Base-by-base conservation (phyloP, 2,329 filamentous ascomycete genomes). In the Fusarium annulatum region DNA sequence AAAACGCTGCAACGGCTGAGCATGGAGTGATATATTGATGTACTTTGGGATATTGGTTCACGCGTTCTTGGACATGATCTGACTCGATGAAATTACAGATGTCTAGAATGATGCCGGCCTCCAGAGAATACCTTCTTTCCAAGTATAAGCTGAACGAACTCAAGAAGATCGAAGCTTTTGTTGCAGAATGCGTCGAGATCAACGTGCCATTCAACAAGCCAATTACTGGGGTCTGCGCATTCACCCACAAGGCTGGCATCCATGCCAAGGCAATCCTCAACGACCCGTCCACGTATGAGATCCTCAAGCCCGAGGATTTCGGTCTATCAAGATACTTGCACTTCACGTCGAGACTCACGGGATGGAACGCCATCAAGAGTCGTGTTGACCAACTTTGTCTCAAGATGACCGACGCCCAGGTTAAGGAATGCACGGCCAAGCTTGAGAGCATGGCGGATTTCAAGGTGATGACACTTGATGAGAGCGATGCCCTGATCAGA, bases 1-100 rank as follows among this genome's bases (percentile, higher is more conserved):
- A 10, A 5, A 10, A 3, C 4, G 4, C 6, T 15, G 3, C 3
- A 10, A 9, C 9, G 5, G 1, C 28, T n/a, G 19, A 4, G 1
- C 7, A 16, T 30, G 12, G 4, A 11, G 0, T 18, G 4, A 5
- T 1, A 15, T n/a, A 9, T n/a, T 42, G 14, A 5, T 9, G 10
- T 9, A 30, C 3, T 30, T 30, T 30, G 28, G 8, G 10, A 30
- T 30, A 10, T 9, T 30, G 28, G 1, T 11, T 30, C 28, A 30
- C 9, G 9, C 3, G 9, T 9, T 30, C 9, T 11, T 30, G 41
- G 2, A 11, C 15, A 43, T 43, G 15, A 23, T 18, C 41, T 23
- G n/a, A 43, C n/a, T 43, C n/a, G 41, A 34, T 34, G 33, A 23
- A 23, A 43, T 11, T 18, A 43, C 2, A 43, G 41, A 18, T 43